Percentiles rank a stretch among this genome's conserved stretches.
Evolutionary conservation across 225 moss, liverwort and hornwort genomes (phyloP).

Genomic region (Bryum argenteum): DNA sequence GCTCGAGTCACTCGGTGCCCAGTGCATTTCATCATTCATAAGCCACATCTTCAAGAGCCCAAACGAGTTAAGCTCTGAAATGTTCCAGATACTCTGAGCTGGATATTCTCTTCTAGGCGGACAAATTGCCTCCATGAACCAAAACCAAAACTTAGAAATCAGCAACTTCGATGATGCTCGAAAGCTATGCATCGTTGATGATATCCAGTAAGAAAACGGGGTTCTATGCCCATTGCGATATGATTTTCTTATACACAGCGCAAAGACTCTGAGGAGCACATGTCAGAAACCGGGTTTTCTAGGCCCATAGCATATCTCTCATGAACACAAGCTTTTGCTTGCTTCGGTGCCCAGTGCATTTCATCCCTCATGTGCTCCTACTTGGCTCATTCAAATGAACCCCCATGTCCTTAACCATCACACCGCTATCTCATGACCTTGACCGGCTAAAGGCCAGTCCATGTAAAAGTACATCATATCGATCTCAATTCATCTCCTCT

Average conservation of each 20-base stretch:
- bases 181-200: background rate
- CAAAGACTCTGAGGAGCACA: slow-evolving; percentile 11
- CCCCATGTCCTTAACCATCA: slow-evolving; percentile 13
- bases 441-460: background rate
- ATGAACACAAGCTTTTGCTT: slow-evolving; percentile 20
- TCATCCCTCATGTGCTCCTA: slow-evolving; percentile 39
- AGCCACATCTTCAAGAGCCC: too few species aligned
- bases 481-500: background rate
- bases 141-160: background rate
- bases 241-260: background rate
- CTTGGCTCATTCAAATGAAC: background rate
- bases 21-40: slow-evolving; percentile 35
- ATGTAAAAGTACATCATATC: background rate
- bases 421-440: slow-evolving; percentile 15
- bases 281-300: slow-evolving; percentile 38
- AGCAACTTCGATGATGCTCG: background rate
- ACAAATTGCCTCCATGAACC: background rate
- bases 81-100: background rate
- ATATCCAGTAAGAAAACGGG: background rate
- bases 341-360: slow-evolving; percentile 38
- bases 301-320: slow-evolving; percentile 40
- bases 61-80: too few species aligned
- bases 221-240: too few species aligned
- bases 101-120: background rate
- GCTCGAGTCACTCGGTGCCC: slow-evolving; percentile 35